Evolutionary conservation across 495 filamentous ascomycete species (phyloP), one percentile per base, ranked within the genome.

Genomic region (Aspergillus indologenus): DNA sequence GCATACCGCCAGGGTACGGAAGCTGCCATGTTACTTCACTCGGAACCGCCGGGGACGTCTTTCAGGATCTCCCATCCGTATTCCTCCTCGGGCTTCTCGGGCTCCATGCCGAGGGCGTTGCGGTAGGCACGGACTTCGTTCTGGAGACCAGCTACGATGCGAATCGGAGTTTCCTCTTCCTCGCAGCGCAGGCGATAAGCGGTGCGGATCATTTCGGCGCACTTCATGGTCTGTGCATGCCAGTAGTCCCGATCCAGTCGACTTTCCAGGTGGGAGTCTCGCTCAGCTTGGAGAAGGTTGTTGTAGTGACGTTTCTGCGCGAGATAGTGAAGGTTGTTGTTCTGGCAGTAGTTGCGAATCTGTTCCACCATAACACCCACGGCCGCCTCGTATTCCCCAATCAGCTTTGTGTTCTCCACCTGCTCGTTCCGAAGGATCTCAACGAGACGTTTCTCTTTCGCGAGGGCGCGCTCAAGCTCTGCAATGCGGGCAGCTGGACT

Each of bases 201-300:
- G 21, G 74, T 79, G 11, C 80, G 75, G 29, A 83, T 74, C 79
- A 83, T 82, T 53, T 80, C 76, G 5, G 78, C 75, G 43, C 74
- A 77, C 53, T 76, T 76, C 75, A 82, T 77, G 44, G 79, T 78
- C 60, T 80, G 78, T 7, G 79, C 76, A 62, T 87, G 84, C 85
- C 84, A 87, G 58, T 84, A 77, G 50, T 85, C 81, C n/a, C 83
- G 84, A 58, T 84, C 81, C n/a, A 87, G 62, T 9, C 85, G 78
- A 63, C 83, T 76, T 19, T 84, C 75, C 48, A 87, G 63, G 47
- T 82, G 81, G 11, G 79, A 75, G 55, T 81, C 75, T 17, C 84
- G 81, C 57, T 86, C 83, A 1, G 79, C 74, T 48, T 85, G 80
- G 0, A 88, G 68, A 2, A 86, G 76, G 40, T 72, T 75, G 59